These are phyloP conservation scores for Leccinum pseudoinsigne DNA, from an alignment of 1,284 basidiomycete species.

Conservation along the genomic window DNA sequence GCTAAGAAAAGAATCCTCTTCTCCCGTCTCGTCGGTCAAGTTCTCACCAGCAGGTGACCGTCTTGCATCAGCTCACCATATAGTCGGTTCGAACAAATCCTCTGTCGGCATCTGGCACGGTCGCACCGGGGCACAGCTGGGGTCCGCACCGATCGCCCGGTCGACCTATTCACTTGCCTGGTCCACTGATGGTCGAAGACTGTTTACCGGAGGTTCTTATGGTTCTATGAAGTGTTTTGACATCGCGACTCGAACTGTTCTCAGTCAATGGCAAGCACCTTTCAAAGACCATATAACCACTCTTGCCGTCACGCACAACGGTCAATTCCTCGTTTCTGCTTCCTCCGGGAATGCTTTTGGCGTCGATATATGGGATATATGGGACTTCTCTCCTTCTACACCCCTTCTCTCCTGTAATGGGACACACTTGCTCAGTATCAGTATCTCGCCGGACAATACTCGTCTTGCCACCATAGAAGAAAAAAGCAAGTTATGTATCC, in stretches of 20 bases:
- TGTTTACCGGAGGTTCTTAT: constrained; percentile 5
- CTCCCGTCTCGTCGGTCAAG: too few species aligned
- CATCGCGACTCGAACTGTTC: background rate
- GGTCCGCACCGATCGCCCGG: background rate
- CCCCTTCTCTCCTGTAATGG: constrained; percentile 1
- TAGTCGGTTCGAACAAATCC: background rate
- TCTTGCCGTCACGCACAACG: constrained; percentile 6
- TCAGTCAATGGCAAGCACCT: background rate
- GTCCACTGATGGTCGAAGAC: constrained; percentile 10
- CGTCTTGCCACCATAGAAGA: constrained; percentile 3
- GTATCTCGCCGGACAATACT: constrained; percentile 5
- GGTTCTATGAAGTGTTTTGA: constrained; percentile 11
- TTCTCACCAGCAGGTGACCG: background rate
- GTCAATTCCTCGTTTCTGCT: background rate
- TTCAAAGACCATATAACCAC: constrained; percentile 6
- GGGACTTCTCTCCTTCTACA: background rate
- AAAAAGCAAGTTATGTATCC: background rate
- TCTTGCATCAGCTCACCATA: constrained; percentile 5
- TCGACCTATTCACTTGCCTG: constrained; percentile 12
- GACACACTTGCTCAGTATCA: background rate
- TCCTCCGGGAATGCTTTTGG: constrained; percentile 4
- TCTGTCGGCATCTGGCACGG: constrained; percentile 17
- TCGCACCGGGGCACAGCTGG: constrained; percentile 6
- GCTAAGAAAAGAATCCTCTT: background rate
- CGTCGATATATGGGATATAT: constrained; percentile 16